These are phyloP conservation scores for Allium cepa DNA, from an alignment of 106 monocot genomes.

Conservation along the genomic window DNA sequence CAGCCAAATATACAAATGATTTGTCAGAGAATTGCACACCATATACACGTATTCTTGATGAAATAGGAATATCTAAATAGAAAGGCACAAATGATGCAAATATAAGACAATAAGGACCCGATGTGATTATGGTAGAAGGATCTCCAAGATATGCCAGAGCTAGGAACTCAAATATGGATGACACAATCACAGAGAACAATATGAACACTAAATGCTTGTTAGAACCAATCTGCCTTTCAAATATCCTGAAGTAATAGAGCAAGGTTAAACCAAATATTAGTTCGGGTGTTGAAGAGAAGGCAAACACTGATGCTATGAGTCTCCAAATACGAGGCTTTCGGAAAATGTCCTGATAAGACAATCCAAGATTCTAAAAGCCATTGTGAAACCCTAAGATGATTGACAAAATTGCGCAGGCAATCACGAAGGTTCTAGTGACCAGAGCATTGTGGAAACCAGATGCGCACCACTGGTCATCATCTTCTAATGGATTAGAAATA, in stretches of 20 bases:
- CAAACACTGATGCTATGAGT: constrained; percentile 55
- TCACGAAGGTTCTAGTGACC: constrained; percentile 35
- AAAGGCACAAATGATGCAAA: constrained; percentile 93
- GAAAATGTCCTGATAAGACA: constrained; percentile 52
- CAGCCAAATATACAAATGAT: constrained; percentile 83
- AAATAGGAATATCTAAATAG: constrained; percentile 83
- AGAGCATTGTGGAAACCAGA: constrained; percentile 53
- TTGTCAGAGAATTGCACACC: constrained; percentile 67
- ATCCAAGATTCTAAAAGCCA: constrained; percentile 19
- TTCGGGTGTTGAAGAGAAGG: constrained; percentile 87
- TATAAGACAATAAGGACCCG: constrained; percentile 91
- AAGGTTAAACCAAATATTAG: constrained; percentile 71
- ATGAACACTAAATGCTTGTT: constrained; percentile 82
- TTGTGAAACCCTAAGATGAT: constrained; percentile 23
- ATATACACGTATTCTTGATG: constrained; percentile 68
- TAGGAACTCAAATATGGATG: constrained; percentile 38
- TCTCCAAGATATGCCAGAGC: constrained; percentile 51
- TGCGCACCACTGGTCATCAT: constrained; percentile 1
- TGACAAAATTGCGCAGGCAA: constrained; percentile 34
- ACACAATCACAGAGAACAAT: constrained; percentile 36
- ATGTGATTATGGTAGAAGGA: constrained; percentile 30
- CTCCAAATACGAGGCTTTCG: constrained; percentile 40
- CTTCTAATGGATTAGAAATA: no score
- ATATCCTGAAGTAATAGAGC: constrained; percentile 89
- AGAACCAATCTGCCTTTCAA: constrained; percentile 90